These are phyloP conservation scores for Solanum habrochaites DNA, from an alignment of 257 asterid genomes.

Conservation along the genomic window DNA sequence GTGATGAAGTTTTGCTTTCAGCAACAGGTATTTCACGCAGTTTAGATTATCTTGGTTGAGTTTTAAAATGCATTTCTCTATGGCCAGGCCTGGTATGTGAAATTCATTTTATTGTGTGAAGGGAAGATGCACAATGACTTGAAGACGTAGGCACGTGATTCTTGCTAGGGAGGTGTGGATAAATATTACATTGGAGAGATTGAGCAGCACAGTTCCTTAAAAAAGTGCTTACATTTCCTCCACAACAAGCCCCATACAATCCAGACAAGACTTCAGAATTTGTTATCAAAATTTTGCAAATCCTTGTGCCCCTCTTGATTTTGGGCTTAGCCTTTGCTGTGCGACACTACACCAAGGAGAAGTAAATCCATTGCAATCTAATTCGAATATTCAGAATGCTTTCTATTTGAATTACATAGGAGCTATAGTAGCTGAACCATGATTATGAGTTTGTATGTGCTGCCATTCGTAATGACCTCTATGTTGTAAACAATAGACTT, in stretches of 20 bases:
- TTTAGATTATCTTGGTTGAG: neutral
- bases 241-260: conserved; percentile 2
- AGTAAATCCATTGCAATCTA: neutral
- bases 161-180: conserved; percentile 5
- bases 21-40: neutral
- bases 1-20: conserved; percentile 13
- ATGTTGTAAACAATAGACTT: neutral
- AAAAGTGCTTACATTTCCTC: conserved; percentile 1
- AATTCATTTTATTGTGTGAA: neutral
- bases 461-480: neutral
- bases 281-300: conserved; percentile 12
- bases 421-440: neutral
- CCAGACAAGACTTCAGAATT: conserved; percentile 14
- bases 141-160: conserved; percentile 11
- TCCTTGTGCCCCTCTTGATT: conserved; percentile 15
- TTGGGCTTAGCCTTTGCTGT: conserved; percentile 15
- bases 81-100: neutral
- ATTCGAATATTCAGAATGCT: neutral
- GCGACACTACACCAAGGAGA: conserved; percentile 16
- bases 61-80: neutral
- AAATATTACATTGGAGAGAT: conserved; percentile 6
- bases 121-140: conserved; percentile 21
- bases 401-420: neutral
- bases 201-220: conserved; percentile 9
- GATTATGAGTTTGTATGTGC: neutral